Conservation (phyloP, 2,329 filamentous ascomycete species). For the Cordyceps farinosa region DNA sequence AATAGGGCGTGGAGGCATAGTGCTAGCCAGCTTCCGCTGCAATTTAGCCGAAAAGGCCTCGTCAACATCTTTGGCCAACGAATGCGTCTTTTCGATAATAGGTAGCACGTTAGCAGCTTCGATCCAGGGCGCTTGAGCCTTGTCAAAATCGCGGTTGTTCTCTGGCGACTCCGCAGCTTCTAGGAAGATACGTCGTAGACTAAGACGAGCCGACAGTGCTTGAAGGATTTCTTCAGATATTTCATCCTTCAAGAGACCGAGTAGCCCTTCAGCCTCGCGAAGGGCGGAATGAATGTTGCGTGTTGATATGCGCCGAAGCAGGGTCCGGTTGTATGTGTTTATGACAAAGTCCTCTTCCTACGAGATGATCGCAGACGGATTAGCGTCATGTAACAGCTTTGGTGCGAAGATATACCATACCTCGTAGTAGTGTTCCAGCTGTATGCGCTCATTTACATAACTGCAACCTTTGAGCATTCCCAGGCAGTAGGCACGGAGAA, state of each 20-base stretch:
- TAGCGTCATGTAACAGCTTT: too few species aligned
- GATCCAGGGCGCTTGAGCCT: constrained; percentile 49
- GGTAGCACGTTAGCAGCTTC: constrained; percentile 50
- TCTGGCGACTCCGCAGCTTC: constrained; percentile 48
- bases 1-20: constrained; percentile 87
- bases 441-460: constrained; percentile 72
- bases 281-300: constrained; percentile 54
- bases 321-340: constrained; percentile 77
- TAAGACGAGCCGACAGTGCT: constrained; percentile 63
- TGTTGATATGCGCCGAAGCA: constrained; percentile 63
- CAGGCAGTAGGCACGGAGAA: constrained; percentile 82
- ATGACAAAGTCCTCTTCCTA: constrained; percentile 96
- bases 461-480: constrained; percentile 79
- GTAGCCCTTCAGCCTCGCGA: constrained; percentile 49
- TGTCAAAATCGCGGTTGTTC: constrained; percentile 43
- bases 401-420: constrained; percentile 40
- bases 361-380: not conserved
- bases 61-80: constrained; percentile 61
- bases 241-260: constrained; percentile 41
- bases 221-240: constrained; percentile 40
- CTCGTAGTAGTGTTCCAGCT: constrained; percentile 87
- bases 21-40: constrained; percentile 87
- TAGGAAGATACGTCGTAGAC: constrained; percentile 63
- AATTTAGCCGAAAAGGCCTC: constrained; percentile 88
- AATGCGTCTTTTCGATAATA: constrained; percentile 55